Evolutionary conservation across 805 yeast genomes (phyloP), one percentile per base, ranked within the genome.

Genomic region (Saturnispora dispora): DNA sequence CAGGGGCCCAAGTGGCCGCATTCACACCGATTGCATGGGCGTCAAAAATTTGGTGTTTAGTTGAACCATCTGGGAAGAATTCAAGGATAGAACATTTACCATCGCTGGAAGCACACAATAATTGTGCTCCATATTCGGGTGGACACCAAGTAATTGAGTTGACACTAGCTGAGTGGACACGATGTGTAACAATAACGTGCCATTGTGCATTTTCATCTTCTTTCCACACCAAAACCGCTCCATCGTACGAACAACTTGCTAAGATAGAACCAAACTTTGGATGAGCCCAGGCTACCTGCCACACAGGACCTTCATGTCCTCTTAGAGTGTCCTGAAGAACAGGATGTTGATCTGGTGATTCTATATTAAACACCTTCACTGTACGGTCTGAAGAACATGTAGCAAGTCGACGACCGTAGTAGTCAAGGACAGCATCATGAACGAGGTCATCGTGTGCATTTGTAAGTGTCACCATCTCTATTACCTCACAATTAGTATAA

Each of bases 221-320:
- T 63, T 88, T 85, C 99, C 99, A 93, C 61, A 93, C 82, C 55
- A 90, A 71, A 17, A 88, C 97, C 62, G 85, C 85, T 50, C 99
- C 99, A 65, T 93, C 99, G 64, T 88, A 93, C 1, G 96, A 88
- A 60, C 96, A 88, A 25, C 96, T 85, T 1, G 99, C 99, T 57
- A 93, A 75, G 56, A 91, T 88, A 13, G 88, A 84, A 39, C 99
- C 99, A 64, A 91, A 93, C 67, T 91, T 91, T 32, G 99, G 99
- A 66, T 93, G 99, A 3, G 98, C 98, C 99, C 99, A 93, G 50
- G 88, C 81, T 20, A 89, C 95, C 71, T 91, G 96, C 99, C 99
- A 93, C 46, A 93, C 97, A 11, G 99, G 98, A 33, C 98, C 99
- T 56, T 89, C 96, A 68, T 93, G 99, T 37, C 95, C 97, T 46